Evolutionary conservation across 257 asterid species (phyloP), one percentile per base, ranked within the genome.

Genomic region (Nicotiana sylvestris): DNA sequence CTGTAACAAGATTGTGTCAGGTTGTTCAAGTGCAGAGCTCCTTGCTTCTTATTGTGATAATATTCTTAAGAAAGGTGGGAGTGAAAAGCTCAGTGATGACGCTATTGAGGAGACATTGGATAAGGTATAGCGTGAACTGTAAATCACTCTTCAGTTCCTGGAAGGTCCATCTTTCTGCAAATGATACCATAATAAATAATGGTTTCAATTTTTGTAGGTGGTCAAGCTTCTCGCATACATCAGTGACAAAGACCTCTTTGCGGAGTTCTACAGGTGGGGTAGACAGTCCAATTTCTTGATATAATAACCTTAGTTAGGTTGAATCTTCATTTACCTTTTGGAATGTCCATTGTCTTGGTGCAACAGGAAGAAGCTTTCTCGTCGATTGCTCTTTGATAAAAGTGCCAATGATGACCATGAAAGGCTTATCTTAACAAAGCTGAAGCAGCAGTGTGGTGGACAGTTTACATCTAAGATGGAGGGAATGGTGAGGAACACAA

Each of bases 1-100:
- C 67, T 90, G 93, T 90, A 91, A 91, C 90, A 91, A 89, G 86
- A 91, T 92, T 68, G 90, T 91, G 66, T 83, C 93, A 84, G 95
- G 95, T 78, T 89, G 90, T 84, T 89, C 95, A 55, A 91, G 89
- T 78, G 92, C 93, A 3, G 93, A 91, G 81, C 93, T 90, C 81
- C 92, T 91, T 77, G 95, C 95, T 60, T 90, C 92, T n/a, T 91
- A 89, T 72, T 91, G 95, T 69, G 95, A 90, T 85, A 91, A 90
- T 83, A 90, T 91, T 83, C 93, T 91, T 32, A 91, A 91, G 70
- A 91, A 89, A 79, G 93, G 92, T 58, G 95, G 93, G 60, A 89
- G 91, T 80, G 92, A 91, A 60, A 91, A 89, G 76, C 88, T 91
- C 90, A 90, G 93, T 84, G 95, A 91, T 86, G 95, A 91, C 61